phyloP scores from a whole-genome alignment of 176 grass and related monocot species.

The Musa itinerans region DNA sequence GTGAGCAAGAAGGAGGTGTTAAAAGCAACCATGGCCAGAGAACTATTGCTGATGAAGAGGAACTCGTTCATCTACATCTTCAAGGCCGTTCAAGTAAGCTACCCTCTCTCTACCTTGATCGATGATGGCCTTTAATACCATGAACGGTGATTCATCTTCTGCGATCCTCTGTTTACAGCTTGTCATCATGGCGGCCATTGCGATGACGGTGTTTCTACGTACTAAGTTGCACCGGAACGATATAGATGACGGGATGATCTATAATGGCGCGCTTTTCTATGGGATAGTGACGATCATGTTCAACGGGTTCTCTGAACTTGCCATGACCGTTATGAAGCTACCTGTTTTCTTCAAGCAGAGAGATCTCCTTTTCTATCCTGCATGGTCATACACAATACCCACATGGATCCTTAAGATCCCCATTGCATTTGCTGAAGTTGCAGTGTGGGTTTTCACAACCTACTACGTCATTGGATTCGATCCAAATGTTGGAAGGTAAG shows the following conservation, averaged over 20 bases:
- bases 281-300: constrained; percentile 52
- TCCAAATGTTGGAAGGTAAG: constrained; percentile 53
- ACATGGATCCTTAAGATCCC: constrained; percentile 63
- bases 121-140: too few relatives aligned
- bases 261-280: constrained; percentile 64
- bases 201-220: constrained; percentile 70
- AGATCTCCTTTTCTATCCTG: constrained; percentile 67
- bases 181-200: constrained; percentile 34
- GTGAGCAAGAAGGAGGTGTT: constrained; percentile 49
- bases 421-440: constrained; percentile 46
- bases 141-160: too few relatives aligned
- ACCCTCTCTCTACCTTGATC: too few relatives aligned
- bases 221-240: constrained; percentile 44
- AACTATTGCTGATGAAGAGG: constrained; percentile 65
- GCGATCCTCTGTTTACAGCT: not conserved
- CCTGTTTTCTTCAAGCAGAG: constrained; percentile 87
- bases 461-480: constrained; percentile 83
- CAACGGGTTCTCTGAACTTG: constrained; percentile 64
- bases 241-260: constrained; percentile 32
- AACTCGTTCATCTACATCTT: constrained; percentile 70
- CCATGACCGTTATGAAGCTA: constrained; percentile 49
- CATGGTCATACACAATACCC: constrained; percentile 61
- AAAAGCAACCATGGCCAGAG: constrained; percentile 54
- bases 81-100: constrained; percentile 46
- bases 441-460: constrained; percentile 60